Percentiles rank a stretch among this genome's conserved stretches.
Evolutionary conservation across 768 basidiomycete species (phyloP).

Genomic region (Daedaleopsis sinensis): DNA sequence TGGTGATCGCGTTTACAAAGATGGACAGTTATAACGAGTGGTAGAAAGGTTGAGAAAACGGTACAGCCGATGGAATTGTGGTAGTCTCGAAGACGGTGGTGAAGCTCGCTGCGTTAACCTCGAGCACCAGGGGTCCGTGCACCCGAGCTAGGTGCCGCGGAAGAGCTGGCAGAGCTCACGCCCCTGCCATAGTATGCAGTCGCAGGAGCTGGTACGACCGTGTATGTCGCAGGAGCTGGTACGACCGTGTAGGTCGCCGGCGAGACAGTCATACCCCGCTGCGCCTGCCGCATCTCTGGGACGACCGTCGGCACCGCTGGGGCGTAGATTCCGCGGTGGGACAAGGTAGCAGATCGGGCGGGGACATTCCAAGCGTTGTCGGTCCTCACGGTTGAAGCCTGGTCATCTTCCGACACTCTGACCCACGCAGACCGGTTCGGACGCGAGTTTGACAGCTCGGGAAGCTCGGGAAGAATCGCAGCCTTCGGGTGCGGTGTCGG

Average conservation of each 20-base stretch:
- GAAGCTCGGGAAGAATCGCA: not conserved
- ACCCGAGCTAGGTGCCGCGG: not conserved
- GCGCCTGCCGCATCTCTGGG: not conserved
- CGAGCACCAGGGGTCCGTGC: not conserved
- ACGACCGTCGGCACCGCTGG: not conserved
- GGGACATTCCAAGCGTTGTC: not conserved
- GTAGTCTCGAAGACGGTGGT: too few relatives aligned
- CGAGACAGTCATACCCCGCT: not conserved
- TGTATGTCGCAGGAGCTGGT: not conserved
- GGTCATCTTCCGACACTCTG: not conserved
- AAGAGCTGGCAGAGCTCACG: not conserved
- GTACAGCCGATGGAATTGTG: too few relatives aligned
- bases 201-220: not conserved
- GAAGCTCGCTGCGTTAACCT: too few relatives aligned
- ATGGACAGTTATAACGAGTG: too few relatives aligned
- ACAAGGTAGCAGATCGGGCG: not conserved
- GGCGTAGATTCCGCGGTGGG: not conserved
- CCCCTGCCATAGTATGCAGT: not conserved
- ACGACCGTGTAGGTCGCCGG: not conserved
- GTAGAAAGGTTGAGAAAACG: too few relatives aligned
- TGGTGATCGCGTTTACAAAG: too few relatives aligned
- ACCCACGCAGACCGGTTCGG: too few relatives aligned
- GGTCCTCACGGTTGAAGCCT: not conserved
- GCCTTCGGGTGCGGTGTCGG: not conserved
- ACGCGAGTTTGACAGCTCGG: too few relatives aligned